Conservation (phyloP, 805 yeast genomes). For the Kuraishia borneana region DNA sequence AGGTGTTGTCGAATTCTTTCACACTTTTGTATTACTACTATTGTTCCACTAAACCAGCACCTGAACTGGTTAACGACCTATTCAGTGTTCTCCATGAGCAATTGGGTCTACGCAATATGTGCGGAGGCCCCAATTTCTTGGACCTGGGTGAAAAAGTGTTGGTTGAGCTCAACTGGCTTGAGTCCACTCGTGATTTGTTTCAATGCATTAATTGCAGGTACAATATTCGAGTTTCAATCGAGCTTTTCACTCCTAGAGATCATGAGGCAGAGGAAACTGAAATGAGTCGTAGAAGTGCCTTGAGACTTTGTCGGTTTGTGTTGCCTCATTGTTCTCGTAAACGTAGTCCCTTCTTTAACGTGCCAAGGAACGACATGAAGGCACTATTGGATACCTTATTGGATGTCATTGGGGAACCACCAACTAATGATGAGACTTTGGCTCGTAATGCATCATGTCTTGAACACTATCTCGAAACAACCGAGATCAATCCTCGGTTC, state of each 20-base stretch:
- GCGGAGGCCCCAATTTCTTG: constrained; percentile 59
- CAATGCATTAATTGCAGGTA: constrained; percentile 75
- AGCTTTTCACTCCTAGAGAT: constrained; percentile 50
- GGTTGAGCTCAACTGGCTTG: constrained; percentile 25
- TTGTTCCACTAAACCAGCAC: too few relatives aligned
- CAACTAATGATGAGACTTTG: constrained; percentile 25
- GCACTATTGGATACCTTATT: constrained; percentile 58
- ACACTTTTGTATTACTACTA: too few relatives aligned
- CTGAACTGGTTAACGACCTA: constrained; percentile 27
- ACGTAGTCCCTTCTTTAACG: constrained; percentile 45
- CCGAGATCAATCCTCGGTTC: constrained; percentile 29
- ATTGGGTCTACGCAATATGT: constrained; percentile 57
- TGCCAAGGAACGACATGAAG: constrained; percentile 64
- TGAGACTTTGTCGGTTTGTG: constrained; percentile 28
- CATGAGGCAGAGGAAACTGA: constrained; percentile 39
- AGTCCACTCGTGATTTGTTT: constrained; percentile 56
- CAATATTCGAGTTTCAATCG: constrained; percentile 52
- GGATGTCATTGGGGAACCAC: constrained; percentile 63
- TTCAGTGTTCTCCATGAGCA: constrained; percentile 60
- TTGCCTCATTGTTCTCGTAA: constrained; percentile 43
- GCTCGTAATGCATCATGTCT: constrained; percentile 33
- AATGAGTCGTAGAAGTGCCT: constrained; percentile 26
- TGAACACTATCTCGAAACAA: constrained; percentile 33
- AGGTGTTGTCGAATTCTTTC: too few relatives aligned
- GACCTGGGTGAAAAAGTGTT: constrained; percentile 45